Evolutionary conservation across 352 stramenopile species (phyloP).

Genomic region (Phytophthora chlamydospora): DNA sequence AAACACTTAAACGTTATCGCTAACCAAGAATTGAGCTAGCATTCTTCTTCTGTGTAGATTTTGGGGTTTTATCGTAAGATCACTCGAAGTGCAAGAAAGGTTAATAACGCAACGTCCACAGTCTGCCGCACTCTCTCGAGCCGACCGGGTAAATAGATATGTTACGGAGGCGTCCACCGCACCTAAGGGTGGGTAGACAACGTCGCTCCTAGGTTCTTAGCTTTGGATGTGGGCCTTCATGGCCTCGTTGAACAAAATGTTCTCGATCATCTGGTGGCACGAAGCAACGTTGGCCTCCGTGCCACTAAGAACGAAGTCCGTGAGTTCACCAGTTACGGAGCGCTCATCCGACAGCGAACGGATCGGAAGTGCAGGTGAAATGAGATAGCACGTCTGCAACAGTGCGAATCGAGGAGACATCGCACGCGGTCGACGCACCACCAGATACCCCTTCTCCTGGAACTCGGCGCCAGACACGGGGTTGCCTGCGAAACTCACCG

Average conservation of each 20-base stretch:
- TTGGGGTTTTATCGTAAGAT: too few relatives aligned
- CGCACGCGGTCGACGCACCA: conserved; percentile 47
- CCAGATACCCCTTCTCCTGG: conserved; percentile 61
- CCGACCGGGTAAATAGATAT: conserved; percentile 19
- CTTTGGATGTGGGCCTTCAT: conserved; percentile 34
- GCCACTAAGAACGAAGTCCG: conserved; percentile 46
- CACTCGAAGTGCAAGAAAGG: too few relatives aligned
- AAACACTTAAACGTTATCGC: not conserved
- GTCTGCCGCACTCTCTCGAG: not conserved
- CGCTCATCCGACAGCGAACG: conserved; percentile 34
- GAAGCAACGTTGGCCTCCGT: conserved; percentile 44
- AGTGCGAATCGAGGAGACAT: conserved; percentile 43
- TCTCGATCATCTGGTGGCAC: conserved; percentile 61
- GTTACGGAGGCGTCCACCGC: conserved; percentile 1
- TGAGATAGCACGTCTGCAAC: conserved; percentile 63
- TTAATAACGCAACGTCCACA: too few relatives aligned
- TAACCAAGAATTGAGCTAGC: not conserved
- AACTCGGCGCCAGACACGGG: conserved; percentile 50
- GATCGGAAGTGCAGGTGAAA: conserved; percentile 51
- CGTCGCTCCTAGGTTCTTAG: not conserved
- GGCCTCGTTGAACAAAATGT: conserved; percentile 49
- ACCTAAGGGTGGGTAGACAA: too few relatives aligned
- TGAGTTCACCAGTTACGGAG: conserved; percentile 35
- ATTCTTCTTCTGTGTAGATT: not conserved
- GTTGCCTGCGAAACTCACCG: conserved; percentile 54